Conservation (phyloP, 2,329 filamentous ascomycete genomes). For the Fusarium sp. region DNA sequence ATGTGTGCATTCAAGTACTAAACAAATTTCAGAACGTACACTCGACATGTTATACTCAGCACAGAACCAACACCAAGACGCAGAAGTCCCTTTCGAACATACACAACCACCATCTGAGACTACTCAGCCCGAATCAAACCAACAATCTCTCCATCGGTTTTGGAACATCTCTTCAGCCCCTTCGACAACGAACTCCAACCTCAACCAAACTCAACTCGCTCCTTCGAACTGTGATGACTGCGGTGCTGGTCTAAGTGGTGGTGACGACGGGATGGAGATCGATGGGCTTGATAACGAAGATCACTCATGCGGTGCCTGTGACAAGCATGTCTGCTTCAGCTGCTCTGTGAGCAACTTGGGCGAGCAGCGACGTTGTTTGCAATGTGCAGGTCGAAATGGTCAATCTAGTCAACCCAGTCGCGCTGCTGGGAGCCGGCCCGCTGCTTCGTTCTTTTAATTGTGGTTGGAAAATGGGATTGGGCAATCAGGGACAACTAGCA, state of each 20-base stretch:
- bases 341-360: conserved; percentile 72
- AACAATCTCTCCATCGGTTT: conserved; percentile 71
- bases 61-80: conserved; percentile 55
- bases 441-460: conserved; percentile 43
- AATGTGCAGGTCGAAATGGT: conserved; percentile 61
- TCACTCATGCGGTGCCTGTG: conserved; percentile 63
- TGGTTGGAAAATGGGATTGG: background rate
- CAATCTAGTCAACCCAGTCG: conserved; percentile 34
- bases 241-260: conserved; percentile 51
- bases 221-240: conserved; percentile 68
- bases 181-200: conserved; percentile 43
- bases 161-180: conserved; percentile 66
- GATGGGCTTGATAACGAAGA: conserved; percentile 51
- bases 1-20: background rate
- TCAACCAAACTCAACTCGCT: conserved; percentile 25
- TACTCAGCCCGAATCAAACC: conserved; percentile 46
- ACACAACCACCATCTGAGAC: conserved; percentile 21
- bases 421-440: conserved; percentile 38
- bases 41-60: conserved; percentile 70
- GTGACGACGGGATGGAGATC: conserved; percentile 56
- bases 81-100: conserved; percentile 6
- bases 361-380: conserved; percentile 65
- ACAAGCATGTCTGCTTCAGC: conserved; percentile 69
- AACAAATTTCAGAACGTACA: conserved; percentile 64
- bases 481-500: background rate